These are phyloP conservation scores for Straminergon stramineum DNA, from an alignment of 225 moss, liverwort and hornwort genomes.

Conservation along the genomic window DNA sequence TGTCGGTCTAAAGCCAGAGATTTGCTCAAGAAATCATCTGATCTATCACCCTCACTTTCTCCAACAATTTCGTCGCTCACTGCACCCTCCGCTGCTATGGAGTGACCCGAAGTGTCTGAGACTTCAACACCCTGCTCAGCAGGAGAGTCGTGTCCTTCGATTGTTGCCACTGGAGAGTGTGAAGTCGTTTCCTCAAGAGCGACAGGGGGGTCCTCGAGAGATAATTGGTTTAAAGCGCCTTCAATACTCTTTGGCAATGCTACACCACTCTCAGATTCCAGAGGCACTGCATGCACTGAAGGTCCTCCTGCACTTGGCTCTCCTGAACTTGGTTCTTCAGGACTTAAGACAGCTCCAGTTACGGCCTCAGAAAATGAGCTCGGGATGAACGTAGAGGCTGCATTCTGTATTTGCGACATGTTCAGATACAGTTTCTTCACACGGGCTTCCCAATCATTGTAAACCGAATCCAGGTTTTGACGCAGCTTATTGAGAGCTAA, in stretches of 20 bases:
- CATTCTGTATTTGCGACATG: slow-evolving; percentile 22
- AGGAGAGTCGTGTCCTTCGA: neutral
- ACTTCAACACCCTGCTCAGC: slow-evolving; percentile 2
- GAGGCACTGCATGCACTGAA: neutral
- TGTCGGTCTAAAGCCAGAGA: slow-evolving; percentile 18
- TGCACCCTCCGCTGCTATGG: slow-evolving; percentile 16
- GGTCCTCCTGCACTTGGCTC: neutral
- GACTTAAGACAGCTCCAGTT: neutral
- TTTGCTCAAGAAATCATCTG: neutral
- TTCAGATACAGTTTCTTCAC: slow-evolving; percentile 19
- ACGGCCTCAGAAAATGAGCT: slow-evolving; percentile 13
- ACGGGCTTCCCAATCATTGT: slow-evolving; percentile 43
- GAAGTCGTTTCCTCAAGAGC: neutral
- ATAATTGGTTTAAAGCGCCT: slow-evolving; percentile 3
- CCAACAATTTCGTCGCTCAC: slow-evolving; percentile 19
- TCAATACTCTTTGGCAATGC: neutral
- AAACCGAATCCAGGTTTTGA: slow-evolving; percentile 36
- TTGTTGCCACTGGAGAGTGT: neutral
- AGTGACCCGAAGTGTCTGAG: slow-evolving; percentile 4
- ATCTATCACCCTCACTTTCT: neutral
- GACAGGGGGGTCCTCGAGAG: neutral
- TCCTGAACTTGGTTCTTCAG: neutral
- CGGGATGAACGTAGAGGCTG: slow-evolving; percentile 7
- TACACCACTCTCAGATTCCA: slow-evolving; percentile 8
- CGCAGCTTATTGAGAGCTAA: slow-evolving; percentile 71